Conservation (phyloP, 495 filamentous ascomycete genomes). For the Aspergillus taichungensis region DNA sequence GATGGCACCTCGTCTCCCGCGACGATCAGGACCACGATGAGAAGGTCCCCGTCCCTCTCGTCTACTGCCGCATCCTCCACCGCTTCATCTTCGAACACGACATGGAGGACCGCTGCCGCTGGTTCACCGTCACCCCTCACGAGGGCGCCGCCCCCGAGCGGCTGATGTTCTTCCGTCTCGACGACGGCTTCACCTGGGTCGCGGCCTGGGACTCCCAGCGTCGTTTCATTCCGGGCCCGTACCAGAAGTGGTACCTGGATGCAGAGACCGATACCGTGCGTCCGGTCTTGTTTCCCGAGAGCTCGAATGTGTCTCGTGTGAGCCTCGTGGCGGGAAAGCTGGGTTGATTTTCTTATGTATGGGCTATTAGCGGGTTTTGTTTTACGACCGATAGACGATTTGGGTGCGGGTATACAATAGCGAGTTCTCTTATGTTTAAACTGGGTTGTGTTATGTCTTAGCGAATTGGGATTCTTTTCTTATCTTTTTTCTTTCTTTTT, state of each 20-base stretch:
- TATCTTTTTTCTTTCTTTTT: conserved; percentile 1
- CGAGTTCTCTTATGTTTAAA: neutral
- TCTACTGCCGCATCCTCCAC: conserved; percentile 41
- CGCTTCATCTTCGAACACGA: conserved; percentile 38
- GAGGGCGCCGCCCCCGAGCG: conserved; percentile 27
- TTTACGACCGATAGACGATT: neutral
- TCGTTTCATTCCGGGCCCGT: conserved; percentile 37
- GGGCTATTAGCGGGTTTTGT: neutral
- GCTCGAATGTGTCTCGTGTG: conserved; percentile 32
- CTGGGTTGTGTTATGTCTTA: too few relatives aligned
- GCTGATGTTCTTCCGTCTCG: conserved; percentile 36
- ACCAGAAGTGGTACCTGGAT: conserved; percentile 37
- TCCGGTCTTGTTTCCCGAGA: conserved; percentile 30
- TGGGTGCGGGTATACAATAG: neutral
- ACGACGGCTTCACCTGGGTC: conserved; percentile 36
- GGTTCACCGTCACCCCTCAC: conserved; percentile 27
- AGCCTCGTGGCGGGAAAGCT: conserved; percentile 30
- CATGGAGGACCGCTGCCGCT: conserved; percentile 35
- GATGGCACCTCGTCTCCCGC: conserved; percentile 36
- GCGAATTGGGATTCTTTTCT: too few relatives aligned
- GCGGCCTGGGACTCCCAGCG: conserved; percentile 37
- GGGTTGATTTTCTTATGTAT: conserved; percentile 8
- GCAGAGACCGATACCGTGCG: conserved; percentile 30
- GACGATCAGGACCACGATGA: conserved; percentile 31
- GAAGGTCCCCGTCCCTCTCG: conserved; percentile 29